Percentiles rank a stretch among this genome's conserved stretches.
Conservation (phyloP, 352 stramenopile genomes). For the Plasmopara muralis region DNA sequence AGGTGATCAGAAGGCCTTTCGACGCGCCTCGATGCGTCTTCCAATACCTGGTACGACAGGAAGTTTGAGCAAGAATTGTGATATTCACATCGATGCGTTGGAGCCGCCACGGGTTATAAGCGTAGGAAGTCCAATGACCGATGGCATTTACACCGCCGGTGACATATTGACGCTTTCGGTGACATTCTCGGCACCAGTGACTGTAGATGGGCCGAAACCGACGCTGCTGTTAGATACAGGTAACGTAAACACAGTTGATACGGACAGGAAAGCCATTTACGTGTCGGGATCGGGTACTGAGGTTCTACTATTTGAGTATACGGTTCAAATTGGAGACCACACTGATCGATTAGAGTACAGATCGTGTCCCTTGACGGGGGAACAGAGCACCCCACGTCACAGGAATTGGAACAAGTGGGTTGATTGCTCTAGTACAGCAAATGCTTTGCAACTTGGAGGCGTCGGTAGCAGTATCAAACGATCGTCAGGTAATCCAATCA, state of each 20-base stretch:
- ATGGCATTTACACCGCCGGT: conserved; percentile 56
- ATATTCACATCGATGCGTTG: conserved; percentile 57
- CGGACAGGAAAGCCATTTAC: conserved; percentile 27
- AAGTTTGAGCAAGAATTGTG: conserved; percentile 55
- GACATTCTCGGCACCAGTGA: conserved; percentile 47
- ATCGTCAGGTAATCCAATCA: conserved; percentile 29
- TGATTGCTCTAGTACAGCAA: conserved; percentile 30
- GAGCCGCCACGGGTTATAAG: conserved; percentile 47
- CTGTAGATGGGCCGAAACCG: conserved; percentile 31
- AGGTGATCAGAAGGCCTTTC: conserved; percentile 16
- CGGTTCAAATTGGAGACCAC: conserved; percentile 39
- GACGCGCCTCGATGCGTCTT: conserved; percentile 34
- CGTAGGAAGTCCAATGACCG: conserved; percentile 36
- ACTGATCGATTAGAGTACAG: conserved; percentile 59
- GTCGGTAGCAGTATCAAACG: conserved; percentile 40
- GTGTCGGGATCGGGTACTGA: conserved; percentile 33
- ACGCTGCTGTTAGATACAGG: conserved; percentile 34
- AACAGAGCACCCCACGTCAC: conserved; percentile 18
- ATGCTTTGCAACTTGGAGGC: conserved; percentile 40
- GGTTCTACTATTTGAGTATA: conserved; percentile 48
- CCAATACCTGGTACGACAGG: conserved; percentile 32
- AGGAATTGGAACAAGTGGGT: conserved; percentile 52
- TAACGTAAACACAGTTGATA: conserved; percentile 8
- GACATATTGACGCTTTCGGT: conserved; percentile 38
- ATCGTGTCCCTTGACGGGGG: conserved; percentile 31